Evolutionary conservation across 352 stramenopile genomes (phyloP).

Genomic region (Phytophthora constricta): DNA sequence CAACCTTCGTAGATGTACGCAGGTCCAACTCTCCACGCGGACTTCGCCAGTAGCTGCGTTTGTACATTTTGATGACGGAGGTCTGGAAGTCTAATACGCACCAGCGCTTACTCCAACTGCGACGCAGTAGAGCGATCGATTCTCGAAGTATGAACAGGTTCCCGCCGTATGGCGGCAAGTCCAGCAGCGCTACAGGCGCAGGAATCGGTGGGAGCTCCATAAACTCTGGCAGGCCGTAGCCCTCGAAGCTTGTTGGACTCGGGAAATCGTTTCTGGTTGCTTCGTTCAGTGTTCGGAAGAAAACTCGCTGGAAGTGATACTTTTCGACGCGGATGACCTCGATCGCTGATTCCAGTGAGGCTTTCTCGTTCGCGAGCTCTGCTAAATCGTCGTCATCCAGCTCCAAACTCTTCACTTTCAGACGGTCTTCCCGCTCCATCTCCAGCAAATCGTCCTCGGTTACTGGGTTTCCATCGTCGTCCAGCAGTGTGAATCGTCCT

Average conservation of each 20-base stretch:
- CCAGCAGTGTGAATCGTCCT: slow-evolving; percentile 58
- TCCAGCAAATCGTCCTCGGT: slow-evolving; percentile 61
- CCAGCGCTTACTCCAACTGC: slow-evolving; percentile 83
- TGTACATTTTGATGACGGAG: slow-evolving; percentile 67
- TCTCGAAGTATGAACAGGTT: slow-evolving; percentile 80
- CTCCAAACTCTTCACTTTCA: slow-evolving; percentile 59
- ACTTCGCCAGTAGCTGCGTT: slow-evolving; percentile 82
- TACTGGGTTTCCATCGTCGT: slow-evolving; percentile 65
- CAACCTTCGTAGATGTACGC: slow-evolving; percentile 54
- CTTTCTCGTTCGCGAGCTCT: slow-evolving; percentile 59
- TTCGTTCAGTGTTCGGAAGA: slow-evolving; percentile 51
- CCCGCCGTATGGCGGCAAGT: slow-evolving; percentile 70
- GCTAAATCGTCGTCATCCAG: slow-evolving; percentile 65
- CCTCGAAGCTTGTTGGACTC: slow-evolving; percentile 1
- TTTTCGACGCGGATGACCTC: slow-evolving; percentile 72
- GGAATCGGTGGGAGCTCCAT: slow-evolving; percentile 27
- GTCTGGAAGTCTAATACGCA: slow-evolving; percentile 73
- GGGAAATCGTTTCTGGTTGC: slow-evolving; percentile 25
- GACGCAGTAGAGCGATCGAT: slow-evolving; percentile 66
- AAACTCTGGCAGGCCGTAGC: slow-evolving; percentile 5
- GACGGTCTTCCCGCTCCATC: slow-evolving; percentile 48
- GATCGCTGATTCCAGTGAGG: slow-evolving; percentile 56
- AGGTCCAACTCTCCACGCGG: slow-evolving; percentile 66
- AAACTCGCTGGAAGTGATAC: slow-evolving; percentile 58
- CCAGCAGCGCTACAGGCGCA: slow-evolving; percentile 33